Conservation (phyloP, 73 alveolate genomes). For the Tetrahymena borealis region DNA sequence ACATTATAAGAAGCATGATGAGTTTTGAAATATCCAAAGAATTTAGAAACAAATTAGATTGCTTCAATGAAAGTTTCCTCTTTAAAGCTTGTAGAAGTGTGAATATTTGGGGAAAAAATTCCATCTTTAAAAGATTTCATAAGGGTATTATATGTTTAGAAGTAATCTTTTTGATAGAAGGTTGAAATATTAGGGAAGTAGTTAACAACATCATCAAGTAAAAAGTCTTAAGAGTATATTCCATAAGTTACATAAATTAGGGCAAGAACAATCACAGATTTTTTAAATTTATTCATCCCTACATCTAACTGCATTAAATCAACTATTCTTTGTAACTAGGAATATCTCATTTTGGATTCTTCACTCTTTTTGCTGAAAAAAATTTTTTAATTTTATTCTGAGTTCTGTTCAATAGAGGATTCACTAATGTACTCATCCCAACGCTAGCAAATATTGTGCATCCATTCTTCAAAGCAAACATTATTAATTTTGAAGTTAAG, state of each 20-base stretch:
- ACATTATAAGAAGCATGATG: neutral
- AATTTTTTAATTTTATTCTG: neutral
- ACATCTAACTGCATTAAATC: neutral
- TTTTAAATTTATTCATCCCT: neutral
- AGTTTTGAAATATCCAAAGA: neutral
- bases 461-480: neutral
- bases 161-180: neutral
- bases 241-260: neutral
- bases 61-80: neutral
- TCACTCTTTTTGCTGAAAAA: neutral
- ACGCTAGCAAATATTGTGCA: neutral
- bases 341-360: neutral
- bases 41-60: neutral
- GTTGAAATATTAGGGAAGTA: neutral
- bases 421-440: neutral
- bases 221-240: neutral
- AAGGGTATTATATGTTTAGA: neutral
- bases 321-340: neutral
- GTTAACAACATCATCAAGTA: neutral
- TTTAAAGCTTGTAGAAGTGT: neutral
- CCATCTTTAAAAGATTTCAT: neutral
- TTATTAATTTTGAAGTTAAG: neutral
- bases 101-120: neutral
- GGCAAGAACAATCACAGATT: neutral
- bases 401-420: neutral